Evolutionary conservation across 225 moss, liverwort and hornwort species (phyloP).

Genomic region (Physcomitrium patens): DNA sequence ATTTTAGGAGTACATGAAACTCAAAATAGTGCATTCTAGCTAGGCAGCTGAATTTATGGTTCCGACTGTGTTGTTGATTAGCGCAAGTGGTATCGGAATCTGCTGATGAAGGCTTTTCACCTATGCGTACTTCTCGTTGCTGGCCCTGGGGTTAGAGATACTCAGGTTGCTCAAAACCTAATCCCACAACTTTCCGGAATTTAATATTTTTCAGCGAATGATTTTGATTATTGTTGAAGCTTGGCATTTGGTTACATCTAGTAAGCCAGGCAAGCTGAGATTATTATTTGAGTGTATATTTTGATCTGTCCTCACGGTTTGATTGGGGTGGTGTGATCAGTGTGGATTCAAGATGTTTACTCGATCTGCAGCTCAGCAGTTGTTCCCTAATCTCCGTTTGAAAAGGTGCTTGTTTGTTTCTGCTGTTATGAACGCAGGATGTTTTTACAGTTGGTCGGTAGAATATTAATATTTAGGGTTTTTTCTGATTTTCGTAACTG

Average conservation of each 20-base stretch:
- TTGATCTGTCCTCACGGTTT: not conserved
- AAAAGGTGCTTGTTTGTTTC: constrained; percentile 48
- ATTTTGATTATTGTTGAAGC: constrained; percentile 14
- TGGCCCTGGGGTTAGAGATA: constrained; percentile 89
- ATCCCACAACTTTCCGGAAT: not conserved
- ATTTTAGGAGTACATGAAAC: not conserved
- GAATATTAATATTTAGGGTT: not conserved
- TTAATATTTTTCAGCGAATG: not conserved
- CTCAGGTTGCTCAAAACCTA: constrained; percentile 59
- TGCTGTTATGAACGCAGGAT: not conserved
- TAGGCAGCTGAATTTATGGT: constrained; percentile 27
- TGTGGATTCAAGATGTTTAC: constrained; percentile 99
- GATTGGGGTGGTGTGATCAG: constrained; percentile 42
- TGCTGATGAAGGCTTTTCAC: constrained; percentile 96
- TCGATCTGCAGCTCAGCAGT: constrained; percentile 80
- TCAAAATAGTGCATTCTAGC: not conserved
- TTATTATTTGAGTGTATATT: not conserved
- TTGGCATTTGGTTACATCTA: not conserved
- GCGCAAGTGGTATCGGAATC: constrained; percentile 94
- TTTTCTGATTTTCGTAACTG: constrained; percentile 5
- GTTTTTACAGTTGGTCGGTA: not conserved
- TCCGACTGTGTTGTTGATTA: constrained; percentile 40
- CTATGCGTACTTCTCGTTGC: constrained; percentile 89
- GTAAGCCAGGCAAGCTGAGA: not conserved
- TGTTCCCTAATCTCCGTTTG: constrained; percentile 85